Evolutionary conservation across 192 early-diverging fungal genomes (phyloP), one percentile per base, ranked within the genome.

Genomic region (Podila verticillata): DNA sequence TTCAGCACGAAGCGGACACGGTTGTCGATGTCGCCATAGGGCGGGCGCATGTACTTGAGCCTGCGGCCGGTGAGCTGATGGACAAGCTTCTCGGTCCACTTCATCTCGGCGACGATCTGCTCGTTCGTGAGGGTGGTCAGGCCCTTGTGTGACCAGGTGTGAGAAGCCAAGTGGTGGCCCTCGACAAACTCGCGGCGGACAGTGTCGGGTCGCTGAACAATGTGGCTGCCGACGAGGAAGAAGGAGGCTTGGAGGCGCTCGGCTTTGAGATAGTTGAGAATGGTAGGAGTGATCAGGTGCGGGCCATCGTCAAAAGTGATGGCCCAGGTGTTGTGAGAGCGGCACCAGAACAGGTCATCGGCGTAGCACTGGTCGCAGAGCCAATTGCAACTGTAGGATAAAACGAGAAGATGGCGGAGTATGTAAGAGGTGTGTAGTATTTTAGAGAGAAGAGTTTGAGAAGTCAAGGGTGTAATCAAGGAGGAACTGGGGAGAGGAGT

Each of bases 21-120:
- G 70, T 93, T 89, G 66, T 93, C 92, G 30, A 90, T 72, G 61
- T 93, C 91, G 19, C 86, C 86, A 68, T 66, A 89, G 3, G 89
- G 89, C 1, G 90, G 85, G 68, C 90, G 81, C 66, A 85, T 87
- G 63, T 79, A 87, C 34, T 66, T 68, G 20, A 89, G 90, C 30
- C 82, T 56, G 22, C 81, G 49, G 34, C 89, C 89, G 56, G 83
- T 83, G 2, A 63, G 70, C 32, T 72, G 49, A 39, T 86, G 81
- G 51, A 91, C 84, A 7, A 73, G 73, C 58, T 82, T 82, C 59
- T 90, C 87, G 35, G 86, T 80, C 61, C 81, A 87, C 57, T 89
- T 72, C 19, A 91, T 65, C 66, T 91, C 90, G 44, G 85, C 85
- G 35, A 89, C 68, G 54, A 91, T 68, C 64, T 82, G 73, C 60